Evolutionary conservation across 768 basidiomycete species (phyloP).

Genomic region (Lactarius deliciosus): DNA sequence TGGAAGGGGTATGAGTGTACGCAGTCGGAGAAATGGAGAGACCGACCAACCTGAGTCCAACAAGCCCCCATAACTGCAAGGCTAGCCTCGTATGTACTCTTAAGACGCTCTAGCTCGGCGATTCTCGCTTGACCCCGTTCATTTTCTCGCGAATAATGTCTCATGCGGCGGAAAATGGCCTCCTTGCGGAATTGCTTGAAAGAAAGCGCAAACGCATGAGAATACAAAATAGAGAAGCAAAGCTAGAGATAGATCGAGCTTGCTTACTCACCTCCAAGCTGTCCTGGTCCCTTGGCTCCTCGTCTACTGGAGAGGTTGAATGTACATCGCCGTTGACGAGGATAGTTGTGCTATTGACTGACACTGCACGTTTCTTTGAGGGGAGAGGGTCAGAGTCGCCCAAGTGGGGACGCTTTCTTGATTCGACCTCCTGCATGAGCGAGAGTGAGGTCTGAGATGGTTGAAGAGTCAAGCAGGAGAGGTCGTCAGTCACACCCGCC

Average conservation of each 20-base stretch:
- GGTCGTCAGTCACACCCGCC: not conserved
- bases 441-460: not conserved
- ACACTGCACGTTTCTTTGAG: slow-evolving; percentile 34
- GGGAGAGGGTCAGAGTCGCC: slow-evolving; percentile 30
- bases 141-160: slow-evolving; percentile 74
- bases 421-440: slow-evolving; percentile 28
- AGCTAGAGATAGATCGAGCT: slow-evolving; percentile 31
- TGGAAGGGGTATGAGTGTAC: slow-evolving; percentile 7
- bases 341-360: slow-evolving; percentile 31
- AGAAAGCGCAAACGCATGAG: not conserved
- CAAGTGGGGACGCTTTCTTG: slow-evolving; percentile 30
- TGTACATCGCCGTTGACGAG: slow-evolving; percentile 31
- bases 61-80: slow-evolving; percentile 73
- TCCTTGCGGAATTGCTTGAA: slow-evolving; percentile 79
- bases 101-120: slow-evolving; percentile 62
- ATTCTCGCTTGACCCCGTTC: slow-evolving; percentile 62
- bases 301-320: slow-evolving; percentile 23
- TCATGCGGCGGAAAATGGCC: slow-evolving; percentile 83
- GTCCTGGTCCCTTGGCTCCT: slow-evolving; percentile 38
- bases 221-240: slow-evolving; percentile 28
- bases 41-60: slow-evolving; percentile 68
- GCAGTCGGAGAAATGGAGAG: slow-evolving; percentile 13
- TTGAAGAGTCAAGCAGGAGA: slow-evolving; percentile 3
- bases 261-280: slow-evolving; percentile 58
- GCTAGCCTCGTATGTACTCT: slow-evolving; percentile 65